phyloP scores from a whole-genome alignment of 2,329 filamentous ascomycete species.

The Bretziella fagacearum region DNA sequence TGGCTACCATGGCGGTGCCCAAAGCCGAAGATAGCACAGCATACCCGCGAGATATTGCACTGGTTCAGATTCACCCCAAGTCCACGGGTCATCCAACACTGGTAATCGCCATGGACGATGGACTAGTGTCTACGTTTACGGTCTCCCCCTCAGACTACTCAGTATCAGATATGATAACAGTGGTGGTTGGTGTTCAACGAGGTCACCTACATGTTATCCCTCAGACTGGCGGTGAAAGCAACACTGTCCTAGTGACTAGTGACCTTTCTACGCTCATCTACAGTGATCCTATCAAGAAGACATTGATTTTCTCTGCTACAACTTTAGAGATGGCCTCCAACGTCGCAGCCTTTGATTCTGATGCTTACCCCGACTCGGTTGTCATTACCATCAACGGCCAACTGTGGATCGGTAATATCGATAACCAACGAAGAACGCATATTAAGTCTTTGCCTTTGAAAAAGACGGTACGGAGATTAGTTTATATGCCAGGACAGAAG shows the following conservation, averaged over 20 bases:
- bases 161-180: conserved; percentile 34
- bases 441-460: conserved; percentile 63
- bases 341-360: conserved; percentile 67
- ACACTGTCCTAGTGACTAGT: conserved; percentile 77
- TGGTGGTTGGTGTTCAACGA: conserved; percentile 37
- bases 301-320: conserved; percentile 83
- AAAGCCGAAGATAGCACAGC: conserved; percentile 49
- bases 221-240: conserved; percentile 36
- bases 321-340: conserved; percentile 72
- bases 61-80: conserved; percentile 60
- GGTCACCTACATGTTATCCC: conserved; percentile 67
- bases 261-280: conserved; percentile 93
- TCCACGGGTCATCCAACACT: conserved; percentile 47
- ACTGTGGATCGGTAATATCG: conserved; percentile 64
- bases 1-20: conserved; percentile 47
- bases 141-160: conserved; percentile 44
- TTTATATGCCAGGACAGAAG: conserved; percentile 63
- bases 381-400: conserved; percentile 62
- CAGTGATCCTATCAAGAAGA: conserved; percentile 50
- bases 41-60: conserved; percentile 64
- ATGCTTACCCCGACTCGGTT: conserved; percentile 65
- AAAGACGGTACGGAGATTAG: conserved; percentile 71
- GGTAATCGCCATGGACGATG: conserved; percentile 82
- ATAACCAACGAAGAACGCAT: conserved; percentile 74
- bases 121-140: conserved; percentile 70